Base-by-base conservation (phyloP, 2,329 filamentous ascomycete species). In the Stemphylium lycopersici region DNA sequence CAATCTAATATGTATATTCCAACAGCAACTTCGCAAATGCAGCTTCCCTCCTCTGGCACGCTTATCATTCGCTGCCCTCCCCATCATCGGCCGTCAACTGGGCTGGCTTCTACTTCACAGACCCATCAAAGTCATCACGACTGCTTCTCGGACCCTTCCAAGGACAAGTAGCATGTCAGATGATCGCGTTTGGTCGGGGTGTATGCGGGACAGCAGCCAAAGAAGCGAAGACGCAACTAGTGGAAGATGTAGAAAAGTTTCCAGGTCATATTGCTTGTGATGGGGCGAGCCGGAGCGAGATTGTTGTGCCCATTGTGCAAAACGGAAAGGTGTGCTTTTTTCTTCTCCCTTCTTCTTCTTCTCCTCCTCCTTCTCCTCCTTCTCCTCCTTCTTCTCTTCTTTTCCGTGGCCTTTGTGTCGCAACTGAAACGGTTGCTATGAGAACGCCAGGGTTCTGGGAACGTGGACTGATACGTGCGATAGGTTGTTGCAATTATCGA, bases 211-310 rank as follows among this genome's bases (percentile, higher is more conserved):
- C 84, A 6, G 89, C 90, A 0, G 90, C 89, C 1, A 69, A 81
- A 20, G 82, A 78, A 3, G 75, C 76, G 39, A 70, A 76, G 55
- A 92, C 90, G 10, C 88, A 90, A 76, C 72, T 92, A 2, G 80
- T 83, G 0, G 76, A 79, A 11, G 87, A 95, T 71, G 90, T 95
- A 6, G 87, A 90, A 38, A 69, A 77, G 46, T 93, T 93, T 67
- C 88, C 89, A 0, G 90, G 89, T 2, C 90, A 93, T 71, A 93
- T 95, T 68, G 90, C 90, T 8, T 93, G 90, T 71, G 90, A 95
- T 73, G 84, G 84, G 3, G 87, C 85, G 52, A 90, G 85, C 66
- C 84, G 80, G 77, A 93, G 90, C 70, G 90, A 95, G 79, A 87
- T 95, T 70, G 90, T 95, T 15, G 90, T 93, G 43, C 90, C 90